Evolutionary conservation across 306 rosid genomes (phyloP).

Genomic region (Cucurbita pepo): DNA sequence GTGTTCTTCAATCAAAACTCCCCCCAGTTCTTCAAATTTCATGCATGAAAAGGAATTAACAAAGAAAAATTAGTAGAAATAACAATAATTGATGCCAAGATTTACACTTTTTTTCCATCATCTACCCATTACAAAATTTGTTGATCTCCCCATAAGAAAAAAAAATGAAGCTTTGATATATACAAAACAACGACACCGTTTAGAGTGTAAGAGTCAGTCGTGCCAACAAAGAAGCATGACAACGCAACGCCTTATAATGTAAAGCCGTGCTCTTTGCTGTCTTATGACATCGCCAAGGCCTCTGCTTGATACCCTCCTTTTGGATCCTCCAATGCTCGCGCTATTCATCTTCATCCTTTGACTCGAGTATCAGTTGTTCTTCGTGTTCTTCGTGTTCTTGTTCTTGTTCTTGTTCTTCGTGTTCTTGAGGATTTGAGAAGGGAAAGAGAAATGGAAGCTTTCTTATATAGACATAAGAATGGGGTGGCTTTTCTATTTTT

Average conservation of each 20-base stretch:
- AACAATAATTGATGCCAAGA: background rate
- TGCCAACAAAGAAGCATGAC: constrained; percentile 70
- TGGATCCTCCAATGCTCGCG: constrained; percentile 24
- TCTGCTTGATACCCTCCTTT: constrained; percentile 43
- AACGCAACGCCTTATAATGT: constrained; percentile 57
- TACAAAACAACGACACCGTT: background rate
- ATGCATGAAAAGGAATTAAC: background rate
- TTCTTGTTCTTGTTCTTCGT: background rate
- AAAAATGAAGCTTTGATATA: background rate
- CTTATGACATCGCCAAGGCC: constrained; percentile 43
- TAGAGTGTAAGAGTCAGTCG: background rate
- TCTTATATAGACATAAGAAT: constrained; percentile 25
- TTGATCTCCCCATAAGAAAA: background rate
- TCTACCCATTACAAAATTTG: background rate
- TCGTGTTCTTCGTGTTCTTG: background rate
- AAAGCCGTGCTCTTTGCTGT: constrained; percentile 48
- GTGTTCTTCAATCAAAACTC: background rate
- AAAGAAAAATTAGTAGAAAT: background rate
- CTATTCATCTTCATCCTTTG: constrained; percentile 36
- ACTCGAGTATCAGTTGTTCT: background rate
- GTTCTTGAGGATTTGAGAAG: constrained; percentile 6
- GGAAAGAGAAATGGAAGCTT: background rate
- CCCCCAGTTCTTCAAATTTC: background rate
- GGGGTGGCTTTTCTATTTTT: background rate
- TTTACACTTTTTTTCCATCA: background rate